A percentile compares a stretch with the other conserved stretches of the same genome.
Evolutionary conservation across 1,284 basidiomycete species (phyloP).

Genomic region (Ceratobasidium sp.): DNA sequence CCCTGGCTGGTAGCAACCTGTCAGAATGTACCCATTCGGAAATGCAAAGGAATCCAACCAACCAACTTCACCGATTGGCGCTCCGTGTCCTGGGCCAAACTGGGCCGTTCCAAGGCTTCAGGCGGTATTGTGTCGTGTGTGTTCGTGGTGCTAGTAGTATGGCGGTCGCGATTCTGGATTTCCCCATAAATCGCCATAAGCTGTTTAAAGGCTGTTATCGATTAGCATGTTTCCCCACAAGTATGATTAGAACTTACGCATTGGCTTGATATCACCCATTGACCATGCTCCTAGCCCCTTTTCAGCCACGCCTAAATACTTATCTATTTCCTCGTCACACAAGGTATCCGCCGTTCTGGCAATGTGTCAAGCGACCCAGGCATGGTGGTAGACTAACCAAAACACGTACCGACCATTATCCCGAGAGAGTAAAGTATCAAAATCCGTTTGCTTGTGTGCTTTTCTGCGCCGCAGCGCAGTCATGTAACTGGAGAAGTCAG

Average conservation of each 20-base stretch:
- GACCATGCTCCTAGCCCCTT: constrained; percentile 57
- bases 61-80: neutral
- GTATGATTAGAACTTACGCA: neutral
- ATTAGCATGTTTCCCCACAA: neutral
- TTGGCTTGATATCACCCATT: neutral
- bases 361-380: neutral
- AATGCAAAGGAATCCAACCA: neutral
- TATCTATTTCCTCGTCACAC: constrained; percentile 66
- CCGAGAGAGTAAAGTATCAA: neutral
- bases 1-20: constrained; percentile 21
- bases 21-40: neutral
- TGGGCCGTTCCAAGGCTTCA: constrained; percentile 8
- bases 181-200: constrained; percentile 24
- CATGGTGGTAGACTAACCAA: neutral
- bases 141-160: constrained; percentile 61
- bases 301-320: constrained; percentile 75
- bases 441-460: constrained; percentile 50
- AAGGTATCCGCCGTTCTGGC: constrained; percentile 68
- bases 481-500: constrained; percentile 65
- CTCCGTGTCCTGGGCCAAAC: neutral
- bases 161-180: neutral
- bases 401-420: constrained; percentile 9
- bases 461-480: constrained; percentile 58
- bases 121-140: neutral
- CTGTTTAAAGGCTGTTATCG: constrained; percentile 16